A percentile compares a stretch with the other conserved stretches of the same genome.
phyloP scores from a whole-genome alignment of 2,329 filamentous ascomycete genomes.

The Xylariaceae sp. region DNA sequence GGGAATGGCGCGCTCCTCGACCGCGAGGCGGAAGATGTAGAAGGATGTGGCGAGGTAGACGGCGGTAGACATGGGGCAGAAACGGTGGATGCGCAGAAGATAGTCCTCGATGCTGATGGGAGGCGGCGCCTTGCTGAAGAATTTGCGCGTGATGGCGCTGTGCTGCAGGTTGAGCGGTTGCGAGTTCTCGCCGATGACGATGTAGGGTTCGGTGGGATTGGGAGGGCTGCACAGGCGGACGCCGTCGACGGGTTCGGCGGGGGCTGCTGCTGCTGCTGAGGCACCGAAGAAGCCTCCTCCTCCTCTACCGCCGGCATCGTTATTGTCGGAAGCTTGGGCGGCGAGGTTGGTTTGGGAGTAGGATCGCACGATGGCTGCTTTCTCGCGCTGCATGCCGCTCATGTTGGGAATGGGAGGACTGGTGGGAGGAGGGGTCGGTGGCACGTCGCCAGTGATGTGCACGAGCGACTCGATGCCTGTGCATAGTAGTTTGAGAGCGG shows the following conservation, averaged over 20 bases:
- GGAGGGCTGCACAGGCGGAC: conserved; percentile 44
- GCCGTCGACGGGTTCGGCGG: conserved; percentile 49
- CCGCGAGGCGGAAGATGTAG: conserved; percentile 80
- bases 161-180: conserved; percentile 75
- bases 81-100: conserved; percentile 78
- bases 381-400: conserved; percentile 59
- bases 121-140: conserved; percentile 85
- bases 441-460: conserved; percentile 70
- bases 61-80: conserved; percentile 88
- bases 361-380: conserved; percentile 55
- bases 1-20: conserved; percentile 71
- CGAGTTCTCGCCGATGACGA: conserved; percentile 64
- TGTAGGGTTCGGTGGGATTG: conserved; percentile 45
- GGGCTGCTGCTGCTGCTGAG: no score
- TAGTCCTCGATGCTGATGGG: conserved; percentile 82
- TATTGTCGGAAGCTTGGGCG: conserved; percentile 1
- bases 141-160: conserved; percentile 82
- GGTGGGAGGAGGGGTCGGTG: conserved; percentile 69
- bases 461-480: conserved; percentile 68
- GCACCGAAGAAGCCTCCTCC: conserved; percentile 25
- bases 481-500: conserved; percentile 76
- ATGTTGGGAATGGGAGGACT: conserved; percentile 62
- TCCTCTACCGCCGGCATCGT: conserved; percentile 8
- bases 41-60: conserved; percentile 87
- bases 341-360: conserved; percentile 53